Conservation (phyloP, 192 early-diverging fungal genomes). For the Backusella parvicylindrica region DNA sequence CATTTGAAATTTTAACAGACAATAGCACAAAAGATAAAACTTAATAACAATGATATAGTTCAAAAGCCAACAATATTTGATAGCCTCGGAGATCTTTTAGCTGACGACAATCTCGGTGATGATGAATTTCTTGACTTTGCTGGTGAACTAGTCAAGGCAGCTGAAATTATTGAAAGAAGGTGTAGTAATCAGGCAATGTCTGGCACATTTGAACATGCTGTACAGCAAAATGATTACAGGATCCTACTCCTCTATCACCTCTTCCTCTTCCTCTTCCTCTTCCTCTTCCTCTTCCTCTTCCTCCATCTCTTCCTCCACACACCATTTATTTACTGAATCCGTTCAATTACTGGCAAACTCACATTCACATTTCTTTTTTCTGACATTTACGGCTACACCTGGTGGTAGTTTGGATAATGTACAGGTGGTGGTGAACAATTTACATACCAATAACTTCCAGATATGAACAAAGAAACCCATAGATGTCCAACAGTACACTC, state of each 20-base stretch:
- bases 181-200: too few relatives aligned
- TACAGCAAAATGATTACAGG: not conserved
- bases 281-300: too few relatives aligned
- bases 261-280: too few relatives aligned
- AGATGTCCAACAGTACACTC: constrained; percentile 75
- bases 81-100: not conserved
- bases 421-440: constrained; percentile 68
- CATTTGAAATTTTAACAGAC: not conserved
- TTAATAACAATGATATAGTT: not conserved
- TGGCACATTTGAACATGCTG: not conserved
- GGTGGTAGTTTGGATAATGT: constrained; percentile 70
- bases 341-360: constrained; percentile 53
- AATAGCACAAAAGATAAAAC: not conserved
- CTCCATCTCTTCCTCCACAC: constrained; percentile 19
- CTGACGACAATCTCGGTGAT: not conserved
- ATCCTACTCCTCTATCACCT: constrained; percentile 12
- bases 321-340: constrained; percentile 72
- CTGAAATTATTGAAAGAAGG: not conserved
- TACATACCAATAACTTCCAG: constrained; percentile 77
- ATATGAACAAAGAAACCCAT: constrained; percentile 84
- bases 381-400: constrained; percentile 88
- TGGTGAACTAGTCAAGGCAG: not conserved
- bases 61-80: not conserved
- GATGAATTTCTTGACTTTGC: not conserved
- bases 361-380: constrained; percentile 60